Evolutionary conservation across 2,329 filamentous ascomycete species (phyloP).

Genomic region (Ophiostoma tasmaniense): DNA sequence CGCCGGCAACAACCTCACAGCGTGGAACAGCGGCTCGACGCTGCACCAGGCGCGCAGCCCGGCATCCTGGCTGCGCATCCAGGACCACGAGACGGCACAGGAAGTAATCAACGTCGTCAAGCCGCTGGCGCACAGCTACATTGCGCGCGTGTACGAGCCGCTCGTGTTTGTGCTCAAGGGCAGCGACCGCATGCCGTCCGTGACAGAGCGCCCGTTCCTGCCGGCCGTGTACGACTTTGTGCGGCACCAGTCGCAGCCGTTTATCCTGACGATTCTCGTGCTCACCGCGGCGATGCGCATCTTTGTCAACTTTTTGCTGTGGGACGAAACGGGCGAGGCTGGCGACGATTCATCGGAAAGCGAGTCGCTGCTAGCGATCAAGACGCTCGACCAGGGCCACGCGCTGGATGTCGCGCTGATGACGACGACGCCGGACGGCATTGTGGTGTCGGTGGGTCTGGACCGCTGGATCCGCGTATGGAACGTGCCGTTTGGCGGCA

Average conservation of each 20-base stretch:
- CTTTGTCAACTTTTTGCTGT: conserved; percentile 63
- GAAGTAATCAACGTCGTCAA: conserved; percentile 72
- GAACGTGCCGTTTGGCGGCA: conserved; percentile 43
- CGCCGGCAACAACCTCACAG: conserved; percentile 22
- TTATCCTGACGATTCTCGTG: conserved; percentile 54
- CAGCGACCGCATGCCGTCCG: conserved; percentile 54
- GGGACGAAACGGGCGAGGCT: conserved; percentile 32
- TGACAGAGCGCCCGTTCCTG: conserved; percentile 40
- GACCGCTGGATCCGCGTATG: conserved; percentile 62
- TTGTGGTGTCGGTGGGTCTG: conserved; percentile 60
- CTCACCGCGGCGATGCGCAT: conserved; percentile 57
- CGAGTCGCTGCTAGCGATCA: conserved; percentile 48
- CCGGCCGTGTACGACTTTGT: conserved; percentile 60
- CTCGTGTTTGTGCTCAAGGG: conserved; percentile 63
- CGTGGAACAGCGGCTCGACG: conserved; percentile 30
- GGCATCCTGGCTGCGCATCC: conserved; percentile 65
- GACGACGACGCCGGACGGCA: conserved; percentile 51
- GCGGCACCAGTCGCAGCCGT: conserved; percentile 48
- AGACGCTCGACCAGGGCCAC: conserved; percentile 55
- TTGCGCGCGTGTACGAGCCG: conserved; percentile 67
- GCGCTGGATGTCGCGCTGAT: conserved; percentile 61
- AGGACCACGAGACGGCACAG: conserved; percentile 69
- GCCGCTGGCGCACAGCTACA: conserved; percentile 60
- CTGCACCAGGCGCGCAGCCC: conserved; percentile 70
- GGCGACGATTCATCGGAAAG: conserved; percentile 26